Evolutionary conservation across 495 filamentous ascomycete genomes (phyloP), one percentile per base, ranked within the genome.

Genomic region (Terfezia boudieri): DNA sequence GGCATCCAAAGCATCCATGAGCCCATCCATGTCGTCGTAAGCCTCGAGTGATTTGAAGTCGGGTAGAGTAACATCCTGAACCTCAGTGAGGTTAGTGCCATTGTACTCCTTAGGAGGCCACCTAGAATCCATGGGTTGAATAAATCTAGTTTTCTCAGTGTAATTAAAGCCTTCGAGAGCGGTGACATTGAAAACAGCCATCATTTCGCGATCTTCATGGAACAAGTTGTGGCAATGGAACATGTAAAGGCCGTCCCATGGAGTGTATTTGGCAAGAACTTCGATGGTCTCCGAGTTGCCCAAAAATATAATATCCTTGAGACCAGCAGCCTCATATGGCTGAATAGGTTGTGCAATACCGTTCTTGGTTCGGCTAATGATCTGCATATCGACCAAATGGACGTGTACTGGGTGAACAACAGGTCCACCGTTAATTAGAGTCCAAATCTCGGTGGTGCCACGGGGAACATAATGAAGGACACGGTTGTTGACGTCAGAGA

Each of bases 141-240:
- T 63, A 52, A 69, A 71, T 36, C 63, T 56, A 11, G 61, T 66
- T 0, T 64, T 71, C 59, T 74, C 69, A 8, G 62, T 61, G 60
- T 76, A 76, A 9, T 71, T 72, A 41, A 71, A 68, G 57, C 71
- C 66, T 1, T 60, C 51, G 8, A 74, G 63, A n/a, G 57, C 64
- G 8, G 72, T 71, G 37, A 76, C 70, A 56, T 78, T 78, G 61
- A 78, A 77, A 12, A 74, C 75, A 1, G 68, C 74, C 75, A 77
- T 77, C 76, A 77, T 77, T 55, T 74, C 75, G 60, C 77, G 68
- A 57, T 77, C 76, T 57, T 77, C 76, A 57, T 77, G 76, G 51
- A 77, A 68, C 26, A 76, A 61, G 55, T 77, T 77, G 60, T 78
- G 75, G 66, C 72, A 57, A 54, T 67, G 67, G 61, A 67, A 69